phyloP scores from a whole-genome alignment of 768 basidiomycete genomes.

The Amanita fuliginea region DNA sequence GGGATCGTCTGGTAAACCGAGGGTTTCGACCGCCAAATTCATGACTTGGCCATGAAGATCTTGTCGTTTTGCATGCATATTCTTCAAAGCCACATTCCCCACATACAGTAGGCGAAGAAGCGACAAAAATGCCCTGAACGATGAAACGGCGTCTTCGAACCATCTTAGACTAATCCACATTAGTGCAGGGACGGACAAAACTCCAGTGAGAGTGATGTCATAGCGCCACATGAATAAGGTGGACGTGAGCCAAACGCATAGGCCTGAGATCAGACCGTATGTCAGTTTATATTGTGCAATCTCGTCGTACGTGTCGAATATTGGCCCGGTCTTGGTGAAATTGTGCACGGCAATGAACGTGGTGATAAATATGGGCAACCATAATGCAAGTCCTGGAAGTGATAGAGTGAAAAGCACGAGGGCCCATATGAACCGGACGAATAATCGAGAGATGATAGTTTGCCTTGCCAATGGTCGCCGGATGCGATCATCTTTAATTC shows the following conservation, averaged over 20 bases:
- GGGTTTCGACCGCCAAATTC: conserved; percentile 42
- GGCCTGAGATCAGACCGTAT: conserved; percentile 67
- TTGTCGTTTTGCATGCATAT: conserved; percentile 40
- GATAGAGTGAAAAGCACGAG: conserved; percentile 52
- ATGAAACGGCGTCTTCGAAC: conserved; percentile 75
- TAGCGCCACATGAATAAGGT: conserved; percentile 51
- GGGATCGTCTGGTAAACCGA: conserved; percentile 60
- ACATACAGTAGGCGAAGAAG: conserved; percentile 53
- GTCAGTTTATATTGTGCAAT: conserved; percentile 85
- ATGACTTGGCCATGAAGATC: conserved; percentile 57
- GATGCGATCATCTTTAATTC: conserved; percentile 82
- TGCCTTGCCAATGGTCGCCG: conserved; percentile 47
- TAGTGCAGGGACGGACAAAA: conserved; percentile 49
- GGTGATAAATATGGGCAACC: conserved; percentile 68
- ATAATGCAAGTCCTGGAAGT: conserved; percentile 68
- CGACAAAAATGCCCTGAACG: conserved; percentile 62
- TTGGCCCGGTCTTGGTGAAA: conserved; percentile 73
- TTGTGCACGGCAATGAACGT: conserved; percentile 62
- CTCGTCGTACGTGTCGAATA: conserved; percentile 84
- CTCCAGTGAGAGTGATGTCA: conserved; percentile 41
- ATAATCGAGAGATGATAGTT: conserved; percentile 51
- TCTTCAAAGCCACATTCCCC: conserved; percentile 43
- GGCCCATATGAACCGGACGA: conserved; percentile 56
- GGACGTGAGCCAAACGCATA: conserved; percentile 50
- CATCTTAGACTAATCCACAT: conserved; percentile 92